These are phyloP conservation scores for Plectosphaerella sp. DNA, from an alignment of 2,329 filamentous ascomycete genomes.

Conservation along the genomic window DNA sequence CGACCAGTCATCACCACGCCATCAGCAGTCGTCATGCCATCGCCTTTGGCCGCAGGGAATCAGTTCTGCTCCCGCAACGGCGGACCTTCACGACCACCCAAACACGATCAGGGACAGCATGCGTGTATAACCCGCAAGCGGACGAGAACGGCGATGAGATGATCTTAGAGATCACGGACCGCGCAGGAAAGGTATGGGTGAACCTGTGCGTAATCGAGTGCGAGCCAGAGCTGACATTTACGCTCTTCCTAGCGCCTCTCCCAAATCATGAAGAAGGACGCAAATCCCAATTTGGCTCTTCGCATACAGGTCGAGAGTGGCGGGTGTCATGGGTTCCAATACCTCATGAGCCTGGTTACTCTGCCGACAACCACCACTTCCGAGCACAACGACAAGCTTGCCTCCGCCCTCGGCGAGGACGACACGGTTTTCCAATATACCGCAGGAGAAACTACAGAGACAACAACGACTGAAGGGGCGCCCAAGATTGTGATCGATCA, in stretches of 20 bases:
- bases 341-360: conserved; percentile 81
- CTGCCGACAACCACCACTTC: conserved; percentile 34
- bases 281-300: conserved; percentile 78
- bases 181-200: conserved; percentile 67
- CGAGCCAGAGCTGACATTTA: background rate
- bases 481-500: conserved; percentile 88
- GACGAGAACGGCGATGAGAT: conserved; percentile 85
- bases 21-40: too few relatives aligned
- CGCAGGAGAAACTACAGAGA: conserved; percentile 26
- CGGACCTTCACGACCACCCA: conserved; percentile 33
- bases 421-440: conserved; percentile 82
- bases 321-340: conserved; percentile 97
- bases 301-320: conserved; percentile 89
- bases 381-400: conserved; percentile 23
- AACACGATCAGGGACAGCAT: conserved; percentile 36
- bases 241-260: conserved; percentile 56
- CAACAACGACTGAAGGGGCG: conserved; percentile 24
- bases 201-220: background rate
- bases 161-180: conserved; percentile 75
- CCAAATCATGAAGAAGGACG: conserved; percentile 68
- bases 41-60: too few relatives aligned
- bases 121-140: conserved; percentile 65
- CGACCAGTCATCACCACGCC: background rate
- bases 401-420: conserved; percentile 55
- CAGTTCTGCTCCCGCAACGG: background rate